Percentiles rank a stretch among this genome's conserved stretches.
These are phyloP conservation scores for Microbotryum violaceum DNA, from an alignment of 1,284 basidiomycete genomes.

Conservation along the genomic window DNA sequence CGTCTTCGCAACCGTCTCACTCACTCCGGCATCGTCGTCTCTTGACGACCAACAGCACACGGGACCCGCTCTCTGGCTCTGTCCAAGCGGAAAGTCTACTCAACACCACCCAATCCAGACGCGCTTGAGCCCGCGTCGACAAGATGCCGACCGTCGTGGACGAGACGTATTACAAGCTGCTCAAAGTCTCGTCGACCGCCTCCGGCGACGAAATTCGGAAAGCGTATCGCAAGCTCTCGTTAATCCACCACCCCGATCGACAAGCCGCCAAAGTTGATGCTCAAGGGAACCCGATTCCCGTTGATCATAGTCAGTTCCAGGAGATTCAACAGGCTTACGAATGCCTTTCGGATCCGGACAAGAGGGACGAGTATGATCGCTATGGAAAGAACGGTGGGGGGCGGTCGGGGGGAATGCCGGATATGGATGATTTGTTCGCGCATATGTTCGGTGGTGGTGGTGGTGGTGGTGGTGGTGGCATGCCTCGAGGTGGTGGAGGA, in stretches of 20 bases:
- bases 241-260: conserved; percentile 28
- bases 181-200: conserved; percentile 62
- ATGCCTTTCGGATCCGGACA: conserved; percentile 67
- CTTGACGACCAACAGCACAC: background rate
- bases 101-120: background rate
- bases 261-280: conserved; percentile 1
- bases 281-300: background rate
- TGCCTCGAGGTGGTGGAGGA: conserved; percentile 43
- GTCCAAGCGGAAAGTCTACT: background rate
- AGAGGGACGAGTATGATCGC: conserved; percentile 70
- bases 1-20: too few relatives aligned
- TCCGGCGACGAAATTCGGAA: conserved; percentile 80
- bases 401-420: conserved; percentile 43
- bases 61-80: background rate
- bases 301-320: conserved; percentile 20
- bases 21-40: background rate
- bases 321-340: conserved; percentile 80
- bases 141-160: conserved; percentile 36
- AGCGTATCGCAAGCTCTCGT: conserved; percentile 56
- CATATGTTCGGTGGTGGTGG: conserved; percentile 59
- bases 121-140: background rate
- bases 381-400: conserved; percentile 64
- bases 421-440: conserved; percentile 61
- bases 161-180: conserved; percentile 57
- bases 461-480: conserved; percentile 47